phyloP scores from a whole-genome alignment of 805 yeast genomes.

The Pichia californica region DNA sequence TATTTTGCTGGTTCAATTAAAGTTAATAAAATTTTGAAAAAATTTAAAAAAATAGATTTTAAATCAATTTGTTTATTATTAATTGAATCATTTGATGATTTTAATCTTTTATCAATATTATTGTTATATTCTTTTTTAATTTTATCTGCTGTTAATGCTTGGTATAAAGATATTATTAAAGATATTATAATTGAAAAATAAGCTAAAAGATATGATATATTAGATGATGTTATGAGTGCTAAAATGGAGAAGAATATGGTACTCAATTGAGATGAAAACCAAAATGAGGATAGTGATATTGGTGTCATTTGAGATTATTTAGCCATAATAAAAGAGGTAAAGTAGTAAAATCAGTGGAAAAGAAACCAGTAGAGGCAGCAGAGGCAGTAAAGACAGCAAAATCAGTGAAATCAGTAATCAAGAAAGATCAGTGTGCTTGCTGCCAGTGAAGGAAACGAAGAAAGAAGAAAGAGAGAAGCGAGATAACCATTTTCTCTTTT shows the following conservation, averaged over 20 bases:
- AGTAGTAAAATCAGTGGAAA: neutral
- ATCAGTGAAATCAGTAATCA: too few relatives aligned
- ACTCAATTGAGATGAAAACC: slow-evolving; percentile 56
- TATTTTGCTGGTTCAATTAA: slow-evolving; percentile 8
- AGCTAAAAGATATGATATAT: slow-evolving; percentile 49
- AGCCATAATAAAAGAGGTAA: neutral
- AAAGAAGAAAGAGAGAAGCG: neutral
- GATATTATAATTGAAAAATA: slow-evolving; percentile 63
- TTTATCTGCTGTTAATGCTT: slow-evolving; percentile 36
- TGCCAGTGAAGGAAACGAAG: neutral
- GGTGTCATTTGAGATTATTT: slow-evolving; percentile 1
- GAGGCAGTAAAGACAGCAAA: neutral
- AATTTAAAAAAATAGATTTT: neutral
- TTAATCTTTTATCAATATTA: slow-evolving; percentile 36
- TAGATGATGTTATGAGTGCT: slow-evolving; percentile 29
- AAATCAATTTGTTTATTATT: too few relatives aligned
- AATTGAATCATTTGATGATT: slow-evolving; percentile 10
- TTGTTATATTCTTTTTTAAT: too few relatives aligned
- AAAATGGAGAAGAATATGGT: slow-evolving; percentile 34
- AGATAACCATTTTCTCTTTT: neutral
- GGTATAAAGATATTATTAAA: slow-evolving; percentile 69
- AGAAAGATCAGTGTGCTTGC: neutral
- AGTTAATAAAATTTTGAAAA: slow-evolving; percentile 2
- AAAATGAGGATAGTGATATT: slow-evolving; percentile 22
- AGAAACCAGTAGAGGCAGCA: neutral